Conservation (phyloP, 495 filamentous ascomycete genomes). For the Schizothecium vesticola region DNA sequence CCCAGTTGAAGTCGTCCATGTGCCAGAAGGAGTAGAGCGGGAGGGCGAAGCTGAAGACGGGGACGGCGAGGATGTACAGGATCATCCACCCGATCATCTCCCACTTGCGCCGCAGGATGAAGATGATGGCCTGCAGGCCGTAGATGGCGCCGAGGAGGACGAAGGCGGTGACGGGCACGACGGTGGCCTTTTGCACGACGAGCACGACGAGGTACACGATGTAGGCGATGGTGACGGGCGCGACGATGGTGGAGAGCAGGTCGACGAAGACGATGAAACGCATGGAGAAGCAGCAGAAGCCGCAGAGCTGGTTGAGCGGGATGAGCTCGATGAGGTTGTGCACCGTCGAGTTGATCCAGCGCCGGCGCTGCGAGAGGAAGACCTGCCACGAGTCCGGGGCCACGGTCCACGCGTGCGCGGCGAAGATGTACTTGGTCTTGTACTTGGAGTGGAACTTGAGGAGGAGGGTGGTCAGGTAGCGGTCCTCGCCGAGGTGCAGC, state of each 20-base stretch:
- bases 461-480: conserved; percentile 91
- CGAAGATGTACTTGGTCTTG: conserved; percentile 96
- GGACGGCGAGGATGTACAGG: conserved; percentile 86
- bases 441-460: conserved; percentile 87
- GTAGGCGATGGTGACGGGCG: conserved; percentile 89
- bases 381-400: conserved; percentile 90
- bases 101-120: conserved; percentile 93
- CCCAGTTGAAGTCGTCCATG: conserved; percentile 99
- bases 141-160: conserved; percentile 90
- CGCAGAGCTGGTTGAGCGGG: conserved; percentile 86
- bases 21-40: conserved; percentile 98
- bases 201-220: conserved; percentile 82
- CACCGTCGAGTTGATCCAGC: conserved; percentile 99
- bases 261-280: conserved; percentile 96
- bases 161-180: conserved; percentile 78
- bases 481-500: conserved; percentile 90
- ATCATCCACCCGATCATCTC: conserved; percentile 99
- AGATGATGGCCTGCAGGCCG: conserved; percentile 94
- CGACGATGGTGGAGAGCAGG: conserved; percentile 82
- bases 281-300: conserved; percentile 99
- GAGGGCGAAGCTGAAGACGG: conserved; percentile 84
- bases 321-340: conserved; percentile 97
- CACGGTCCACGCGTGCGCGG: conserved; percentile 90
- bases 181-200: conserved; percentile 51
- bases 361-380: conserved; percentile 94